A percentile compares a stretch with the other conserved stretches of the same genome.
phyloP scores from a whole-genome alignment of 768 basidiomycete species.

The Postia placenta region DNA sequence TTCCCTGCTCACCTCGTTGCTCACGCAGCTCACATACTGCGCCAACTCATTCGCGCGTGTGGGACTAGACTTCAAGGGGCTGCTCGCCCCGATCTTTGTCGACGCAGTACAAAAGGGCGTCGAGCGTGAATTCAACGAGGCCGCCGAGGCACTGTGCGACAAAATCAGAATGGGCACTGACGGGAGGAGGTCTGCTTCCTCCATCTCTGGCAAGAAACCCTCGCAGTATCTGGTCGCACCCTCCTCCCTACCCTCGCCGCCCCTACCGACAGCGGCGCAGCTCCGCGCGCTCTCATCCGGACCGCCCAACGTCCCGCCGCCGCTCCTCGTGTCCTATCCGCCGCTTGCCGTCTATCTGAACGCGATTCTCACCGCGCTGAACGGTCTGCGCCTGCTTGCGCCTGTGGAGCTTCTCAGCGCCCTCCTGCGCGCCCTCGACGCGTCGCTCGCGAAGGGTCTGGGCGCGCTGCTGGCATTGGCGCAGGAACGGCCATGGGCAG shows the following conservation, averaged over 20 bases:
- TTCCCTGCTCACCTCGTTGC: slow-evolving; percentile 68
- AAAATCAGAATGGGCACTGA: neutral
- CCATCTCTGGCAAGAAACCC: slow-evolving; percentile 7
- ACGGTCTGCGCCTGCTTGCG: slow-evolving; percentile 75
- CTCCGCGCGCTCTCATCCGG: slow-evolving; percentile 10
- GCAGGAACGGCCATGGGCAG: slow-evolving; percentile 10
- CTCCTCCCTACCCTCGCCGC: slow-evolving; percentile 4
- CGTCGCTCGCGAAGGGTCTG: slow-evolving; percentile 40
- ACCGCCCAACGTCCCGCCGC: slow-evolving; percentile 60
- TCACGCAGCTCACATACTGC: slow-evolving; percentile 93
- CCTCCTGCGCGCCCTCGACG: slow-evolving; percentile 47
- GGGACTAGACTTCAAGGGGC: slow-evolving; percentile 80
- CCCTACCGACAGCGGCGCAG: slow-evolving; percentile 13
- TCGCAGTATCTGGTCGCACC: slow-evolving; percentile 12
- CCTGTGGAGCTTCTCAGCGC: slow-evolving; percentile 52
- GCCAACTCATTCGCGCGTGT: slow-evolving; percentile 87
- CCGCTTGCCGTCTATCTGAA: slow-evolving; percentile 71
- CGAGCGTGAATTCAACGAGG: slow-evolving; percentile 41
- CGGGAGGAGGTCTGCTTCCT: neutral
- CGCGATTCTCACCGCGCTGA: slow-evolving; percentile 64
- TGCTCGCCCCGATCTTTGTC: slow-evolving; percentile 62
- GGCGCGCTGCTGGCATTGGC: slow-evolving; percentile 42
- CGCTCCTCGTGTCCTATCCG: slow-evolving; percentile 64
- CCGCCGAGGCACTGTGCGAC: slow-evolving; percentile 21
- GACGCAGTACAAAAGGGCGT: slow-evolving; percentile 57